A percentile compares a stretch with the other conserved stretches of the same genome.
Conservation (phyloP, 179 eudicot genomes). For the Silene coronaria region DNA sequence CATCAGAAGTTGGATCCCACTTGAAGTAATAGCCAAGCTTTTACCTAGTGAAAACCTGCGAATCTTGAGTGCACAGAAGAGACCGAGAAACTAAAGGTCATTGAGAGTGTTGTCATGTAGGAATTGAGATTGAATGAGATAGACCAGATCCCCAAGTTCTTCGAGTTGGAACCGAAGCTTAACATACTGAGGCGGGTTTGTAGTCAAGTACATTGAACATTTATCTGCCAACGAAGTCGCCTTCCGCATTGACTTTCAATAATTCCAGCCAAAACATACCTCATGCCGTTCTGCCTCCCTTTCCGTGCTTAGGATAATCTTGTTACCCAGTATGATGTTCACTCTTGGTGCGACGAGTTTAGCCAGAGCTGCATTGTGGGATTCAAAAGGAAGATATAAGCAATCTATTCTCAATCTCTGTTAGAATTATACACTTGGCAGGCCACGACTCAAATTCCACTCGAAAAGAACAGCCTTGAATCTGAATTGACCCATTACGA, state of each 20-base stretch:
- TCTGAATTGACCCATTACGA: no score
- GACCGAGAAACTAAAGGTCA: not conserved
- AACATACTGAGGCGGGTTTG: not conserved
- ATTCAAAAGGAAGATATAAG: not conserved
- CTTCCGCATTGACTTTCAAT: constrained; percentile 1
- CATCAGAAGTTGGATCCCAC: not conserved
- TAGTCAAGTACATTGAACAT: constrained; percentile 1
- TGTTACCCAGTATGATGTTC: not conserved
- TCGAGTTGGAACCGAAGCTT: not conserved
- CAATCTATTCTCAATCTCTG: no score
- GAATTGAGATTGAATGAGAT: constrained; percentile 10
- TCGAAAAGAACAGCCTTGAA: no score
- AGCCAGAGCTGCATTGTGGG: not conserved
- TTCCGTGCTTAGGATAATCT: not conserved
- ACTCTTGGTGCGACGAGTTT: not conserved
- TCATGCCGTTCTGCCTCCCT: not conserved
- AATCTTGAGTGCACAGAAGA: not conserved
- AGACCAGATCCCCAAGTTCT: constrained; percentile 1
- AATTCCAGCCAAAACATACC: not conserved
- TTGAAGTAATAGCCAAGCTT: not conserved
- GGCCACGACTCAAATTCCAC: no score
- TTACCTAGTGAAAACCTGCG: no score
- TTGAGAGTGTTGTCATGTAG: not conserved
- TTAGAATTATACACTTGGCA: no score
- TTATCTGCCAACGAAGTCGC: not conserved